Evolutionary conservation across 2,329 filamentous ascomycete species (phyloP).

Genomic region (Fusarium ramigenum): DNA sequence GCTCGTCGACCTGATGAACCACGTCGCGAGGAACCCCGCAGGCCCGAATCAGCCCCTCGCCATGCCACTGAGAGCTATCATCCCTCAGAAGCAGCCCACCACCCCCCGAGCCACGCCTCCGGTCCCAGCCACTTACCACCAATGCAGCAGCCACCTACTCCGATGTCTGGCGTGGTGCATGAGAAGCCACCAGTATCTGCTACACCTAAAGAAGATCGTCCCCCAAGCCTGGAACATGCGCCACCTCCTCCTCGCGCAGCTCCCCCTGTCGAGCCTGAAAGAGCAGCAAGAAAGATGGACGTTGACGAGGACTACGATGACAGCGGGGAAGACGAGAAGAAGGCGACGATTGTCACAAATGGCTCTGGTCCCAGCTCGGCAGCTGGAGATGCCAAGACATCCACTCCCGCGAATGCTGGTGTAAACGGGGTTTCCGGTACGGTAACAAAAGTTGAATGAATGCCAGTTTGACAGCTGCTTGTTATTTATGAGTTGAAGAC

Average conservation of each 20-base stretch:
- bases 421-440: conserved; percentile 57
- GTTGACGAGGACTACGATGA: conserved; percentile 98
- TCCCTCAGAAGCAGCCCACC: conserved; percentile 91
- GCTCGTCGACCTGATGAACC: conserved; percentile 69
- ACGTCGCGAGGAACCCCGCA: conserved; percentile 67
- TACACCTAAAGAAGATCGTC: conserved; percentile 68
- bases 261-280: conserved; percentile 74
- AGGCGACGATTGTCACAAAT: conserved; percentile 56
- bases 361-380: conserved; percentile 57
- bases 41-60: conserved; percentile 71
- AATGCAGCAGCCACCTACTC: conserved; percentile 64
- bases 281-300: conserved; percentile 92
- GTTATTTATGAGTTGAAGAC: conserved; percentile 40
- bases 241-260: conserved; percentile 54
- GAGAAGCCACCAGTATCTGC: conserved; percentile 53
- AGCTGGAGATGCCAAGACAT: conserved; percentile 62
- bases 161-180: conserved; percentile 63
- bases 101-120: conserved; percentile 66
- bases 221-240: conserved; percentile 52
- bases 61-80: conserved; percentile 84
- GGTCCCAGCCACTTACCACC: conserved; percentile 65
- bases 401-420: conserved; percentile 56
- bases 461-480: conserved; percentile 30
- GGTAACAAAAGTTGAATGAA: conserved; percentile 57
- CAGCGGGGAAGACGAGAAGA: conserved; percentile 86